Evolutionary conservation across 257 asterid genomes (phyloP), one percentile per base, ranked within the genome.

Genomic region (Solanum chiquidenum): DNA sequence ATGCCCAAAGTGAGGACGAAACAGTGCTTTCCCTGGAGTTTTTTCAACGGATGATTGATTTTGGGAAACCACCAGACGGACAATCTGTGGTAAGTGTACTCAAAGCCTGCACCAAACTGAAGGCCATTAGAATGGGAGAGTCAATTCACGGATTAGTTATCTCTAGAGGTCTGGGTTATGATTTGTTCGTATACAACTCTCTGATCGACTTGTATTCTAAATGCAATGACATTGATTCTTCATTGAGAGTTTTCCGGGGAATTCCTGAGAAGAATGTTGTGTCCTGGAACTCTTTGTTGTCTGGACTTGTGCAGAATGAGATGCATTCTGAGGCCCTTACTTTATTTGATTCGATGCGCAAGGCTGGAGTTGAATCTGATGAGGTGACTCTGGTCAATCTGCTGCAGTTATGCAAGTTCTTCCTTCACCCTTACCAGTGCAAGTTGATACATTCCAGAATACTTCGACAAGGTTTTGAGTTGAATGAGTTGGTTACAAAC

Each of bases 341-440:
- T 68, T 88, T 93, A 80, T 94, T 94, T 90, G 87, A 90, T 88
- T 89, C 89, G 23, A 95, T 95, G 97, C 88, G 66, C 83, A 89
- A 85, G 44, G 93, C 92, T 25, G 95, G 94, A 77, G 80, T 91
- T 62, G 89, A 88, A 82, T 92, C 92, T 33, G 98, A 96, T 89
- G 99, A 91, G 92, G 95, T 94, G 37, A 96, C 98, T 84, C 87
- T 95, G 23, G 98, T 95, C 79, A 96, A 92, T 89, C 93, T 96
- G 84, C 97, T 96, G 86, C 93, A 89, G 84, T 46, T 92, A 84
- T 95, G 91, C 92, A 96, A 96, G 89, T 86, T 33, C 87, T 86
- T 92, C 25, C 92, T 89, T 37, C 91, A 91, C 37, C 89, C 95
- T 88, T 90, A 25, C 84, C 93, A 87, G 20, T 93, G 97, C 95